Conservation (phyloP, 2,329 filamentous ascomycete species). For the Ploettnerulaceae sp. region DNA sequence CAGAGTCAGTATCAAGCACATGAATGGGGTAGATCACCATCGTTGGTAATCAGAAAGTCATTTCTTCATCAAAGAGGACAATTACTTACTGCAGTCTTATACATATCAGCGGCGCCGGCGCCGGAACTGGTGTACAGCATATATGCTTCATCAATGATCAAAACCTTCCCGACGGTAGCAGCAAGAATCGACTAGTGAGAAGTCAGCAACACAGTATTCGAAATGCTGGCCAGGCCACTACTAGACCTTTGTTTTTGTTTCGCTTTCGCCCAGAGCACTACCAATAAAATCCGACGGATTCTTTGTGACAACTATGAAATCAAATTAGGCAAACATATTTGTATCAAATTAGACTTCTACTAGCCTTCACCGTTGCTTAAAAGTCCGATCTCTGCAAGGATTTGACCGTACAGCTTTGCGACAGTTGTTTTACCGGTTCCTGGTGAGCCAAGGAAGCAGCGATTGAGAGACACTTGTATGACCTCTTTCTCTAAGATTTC, state of each 20-base stretch:
- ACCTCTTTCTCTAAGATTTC: conserved; percentile 58
- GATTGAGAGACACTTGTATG: conserved; percentile 59
- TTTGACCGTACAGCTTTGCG: conserved; percentile 65
- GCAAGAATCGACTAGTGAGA: conserved; percentile 48
- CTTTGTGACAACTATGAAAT: conserved; percentile 57
- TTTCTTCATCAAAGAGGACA: too few species aligned
- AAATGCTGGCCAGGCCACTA: too few species aligned
- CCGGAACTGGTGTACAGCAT: conserved; percentile 45
- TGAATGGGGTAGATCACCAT: background rate
- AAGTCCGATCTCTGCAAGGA: conserved; percentile 63
- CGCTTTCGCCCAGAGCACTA: conserved; percentile 57
- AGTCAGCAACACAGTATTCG: too few species aligned
- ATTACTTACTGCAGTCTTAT: conserved; percentile 4
- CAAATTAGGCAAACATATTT: background rate
- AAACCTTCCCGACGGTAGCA: conserved; percentile 63
- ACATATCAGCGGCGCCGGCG: conserved; percentile 3
- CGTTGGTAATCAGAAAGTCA: too few species aligned
- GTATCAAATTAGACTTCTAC: conserved; percentile 17
- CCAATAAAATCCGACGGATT: conserved; percentile 73
- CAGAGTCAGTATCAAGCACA: too few species aligned
- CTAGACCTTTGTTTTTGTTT: conserved; percentile 65
- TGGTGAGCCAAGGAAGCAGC: conserved; percentile 65
- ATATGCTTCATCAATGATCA: conserved; percentile 79
- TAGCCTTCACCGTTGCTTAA: conserved; percentile 63
- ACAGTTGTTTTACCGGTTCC: conserved; percentile 76